phyloP scores from a whole-genome alignment of 306 rosid species.

The Luffa acutangula region DNA sequence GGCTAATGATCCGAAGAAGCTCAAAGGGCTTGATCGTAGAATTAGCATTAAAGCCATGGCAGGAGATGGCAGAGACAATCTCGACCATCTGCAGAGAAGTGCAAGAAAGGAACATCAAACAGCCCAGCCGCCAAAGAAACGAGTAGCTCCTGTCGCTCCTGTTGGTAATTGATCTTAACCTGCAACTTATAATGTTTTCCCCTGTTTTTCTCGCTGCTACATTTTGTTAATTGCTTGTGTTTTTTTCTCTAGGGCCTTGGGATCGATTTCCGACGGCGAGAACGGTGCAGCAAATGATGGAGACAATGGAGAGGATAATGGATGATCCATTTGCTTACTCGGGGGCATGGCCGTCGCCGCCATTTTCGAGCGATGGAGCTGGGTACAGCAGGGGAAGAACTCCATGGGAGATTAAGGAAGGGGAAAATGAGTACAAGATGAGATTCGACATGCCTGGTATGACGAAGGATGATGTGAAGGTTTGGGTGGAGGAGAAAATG shows the following conservation, averaged over 20 bases:
- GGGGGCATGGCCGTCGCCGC: slow-evolving; percentile 30
- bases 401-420: slow-evolving; percentile 83
- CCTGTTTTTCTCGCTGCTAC: background rate
- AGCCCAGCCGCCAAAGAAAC: slow-evolving; percentile 30
- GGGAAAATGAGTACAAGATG: slow-evolving; percentile 60
- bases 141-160: slow-evolving; percentile 33
- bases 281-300: slow-evolving; percentile 78
- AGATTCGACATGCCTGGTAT: slow-evolving; percentile 94
- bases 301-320: slow-evolving; percentile 70
- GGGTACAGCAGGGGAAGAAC: slow-evolving; percentile 56
- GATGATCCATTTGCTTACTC: slow-evolving; percentile 58
- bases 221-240: background rate
- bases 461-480: slow-evolving; percentile 69
- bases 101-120: slow-evolving; percentile 15
- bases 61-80: slow-evolving; percentile 37
- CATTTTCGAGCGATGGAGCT: slow-evolving; percentile 23
- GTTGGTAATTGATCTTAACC: slow-evolving; percentile 19
- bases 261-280: slow-evolving; percentile 68
- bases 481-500: slow-evolving; percentile 84
- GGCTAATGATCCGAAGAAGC: background rate
- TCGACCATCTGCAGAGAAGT: slow-evolving; percentile 36
- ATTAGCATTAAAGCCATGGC: slow-evolving; percentile 28
- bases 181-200: background rate
- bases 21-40: background rate
- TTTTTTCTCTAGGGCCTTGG: slow-evolving; percentile 46